Evolutionary conservation across 139 green algal genomes (phyloP).

Genomic region (Picochlorum sp.): DNA sequence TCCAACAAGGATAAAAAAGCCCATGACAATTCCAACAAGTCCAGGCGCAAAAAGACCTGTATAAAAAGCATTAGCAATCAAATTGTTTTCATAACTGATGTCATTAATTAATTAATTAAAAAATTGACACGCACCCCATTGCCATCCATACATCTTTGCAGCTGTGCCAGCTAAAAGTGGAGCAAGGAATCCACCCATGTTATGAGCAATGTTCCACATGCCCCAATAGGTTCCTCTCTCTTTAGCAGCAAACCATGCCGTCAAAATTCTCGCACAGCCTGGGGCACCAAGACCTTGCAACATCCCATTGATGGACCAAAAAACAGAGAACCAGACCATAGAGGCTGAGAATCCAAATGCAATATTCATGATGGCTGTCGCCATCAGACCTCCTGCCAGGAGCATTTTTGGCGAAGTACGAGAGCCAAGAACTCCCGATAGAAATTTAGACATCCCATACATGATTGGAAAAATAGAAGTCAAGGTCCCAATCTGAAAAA

Average conservation of each 20-base stretch:
- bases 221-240: conserved; percentile 78
- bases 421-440: conserved; percentile 78
- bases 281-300: conserved; percentile 88
- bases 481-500: conserved; percentile 67
- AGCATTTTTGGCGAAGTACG: conserved; percentile 67
- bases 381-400: conserved; percentile 75
- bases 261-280: conserved; percentile 90
- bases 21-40: conserved; percentile 68
- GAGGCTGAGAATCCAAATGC: conserved; percentile 73
- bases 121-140: conserved; percentile 12
- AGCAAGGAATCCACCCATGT: conserved; percentile 86
- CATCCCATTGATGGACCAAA: conserved; percentile 81
- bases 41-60: conserved; percentile 73
- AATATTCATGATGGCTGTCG: conserved; percentile 80
- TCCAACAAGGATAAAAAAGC: conserved; percentile 56
- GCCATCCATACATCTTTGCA: conserved; percentile 65
- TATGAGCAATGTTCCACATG: conserved; percentile 93
- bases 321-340: conserved; percentile 73
- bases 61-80: conserved; percentile 31
- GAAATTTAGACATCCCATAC: conserved; percentile 79
- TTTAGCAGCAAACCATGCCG: conserved; percentile 84
- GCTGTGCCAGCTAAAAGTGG: conserved; percentile 83
- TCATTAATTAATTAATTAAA: not conserved
- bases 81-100: not conserved
- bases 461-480: conserved; percentile 89